These are phyloP conservation scores for Wickerhamiella occidentalis DNA, from an alignment of 805 yeast species.

Conservation along the genomic window DNA sequence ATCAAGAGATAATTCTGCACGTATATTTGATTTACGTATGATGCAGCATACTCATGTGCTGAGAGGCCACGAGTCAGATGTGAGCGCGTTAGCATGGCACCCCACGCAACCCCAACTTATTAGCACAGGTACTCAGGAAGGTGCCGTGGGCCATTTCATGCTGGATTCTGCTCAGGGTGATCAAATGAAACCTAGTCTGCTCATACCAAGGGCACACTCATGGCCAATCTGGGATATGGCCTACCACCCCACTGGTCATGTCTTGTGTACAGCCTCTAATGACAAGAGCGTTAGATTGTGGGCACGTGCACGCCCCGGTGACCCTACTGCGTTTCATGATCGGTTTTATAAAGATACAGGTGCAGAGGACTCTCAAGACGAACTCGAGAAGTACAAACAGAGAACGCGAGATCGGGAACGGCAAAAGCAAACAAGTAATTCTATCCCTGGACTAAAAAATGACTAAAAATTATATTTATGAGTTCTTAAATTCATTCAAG, in stretches of 20 bases:
- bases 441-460: slow-evolving; percentile 4
- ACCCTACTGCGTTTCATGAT: slow-evolving; percentile 69
- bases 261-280: slow-evolving; percentile 82
- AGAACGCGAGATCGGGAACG: slow-evolving; percentile 12
- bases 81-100: slow-evolving; percentile 83
- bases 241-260: slow-evolving; percentile 90
- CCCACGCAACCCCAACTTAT: slow-evolving; percentile 72
- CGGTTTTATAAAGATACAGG: slow-evolving; percentile 48
- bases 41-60: slow-evolving; percentile 67
- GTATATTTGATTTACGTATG: slow-evolving; percentile 76
- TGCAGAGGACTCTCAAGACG: slow-evolving; percentile 30
- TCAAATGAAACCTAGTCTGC: slow-evolving; percentile 26
- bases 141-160: slow-evolving; percentile 66
- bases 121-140: slow-evolving; percentile 82
- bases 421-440: slow-evolving; percentile 13
- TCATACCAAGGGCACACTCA: slow-evolving; percentile 86
- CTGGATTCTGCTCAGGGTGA: slow-evolving; percentile 35
- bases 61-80: slow-evolving; percentile 71
- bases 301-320: slow-evolving; percentile 87
- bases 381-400: slow-evolving; percentile 12
- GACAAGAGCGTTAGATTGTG: slow-evolving; percentile 89
- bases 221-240: slow-evolving; percentile 81
- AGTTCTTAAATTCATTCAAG: not conserved
- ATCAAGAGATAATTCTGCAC: slow-evolving; percentile 76
- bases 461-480: not conserved